Conservation (phyloP, 2,329 filamentous ascomycete genomes). For the Amauroascus niger region DNA sequence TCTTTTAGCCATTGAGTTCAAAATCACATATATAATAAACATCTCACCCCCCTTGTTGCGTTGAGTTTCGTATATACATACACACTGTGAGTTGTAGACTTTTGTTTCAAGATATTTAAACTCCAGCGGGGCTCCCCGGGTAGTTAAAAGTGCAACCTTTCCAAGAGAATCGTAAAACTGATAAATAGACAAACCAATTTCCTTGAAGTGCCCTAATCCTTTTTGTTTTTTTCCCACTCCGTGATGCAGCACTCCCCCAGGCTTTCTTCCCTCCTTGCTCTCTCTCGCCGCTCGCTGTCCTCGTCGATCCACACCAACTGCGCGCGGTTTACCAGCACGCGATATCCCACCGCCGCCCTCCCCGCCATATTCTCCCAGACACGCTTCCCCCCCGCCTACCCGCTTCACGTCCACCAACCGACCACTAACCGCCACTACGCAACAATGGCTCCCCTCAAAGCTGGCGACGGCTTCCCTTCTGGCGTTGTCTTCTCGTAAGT, state of each 20-base stretch:
- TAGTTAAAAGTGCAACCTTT: too few species aligned
- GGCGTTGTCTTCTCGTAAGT: constrained; percentile 66
- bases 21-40: neutral
- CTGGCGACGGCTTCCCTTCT: constrained; percentile 73
- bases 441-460: constrained; percentile 59
- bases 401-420: neutral
- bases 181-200: too few species aligned
- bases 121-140: too few species aligned
- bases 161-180: too few species aligned
- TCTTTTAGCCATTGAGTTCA: neutral
- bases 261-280: constrained; percentile 3
- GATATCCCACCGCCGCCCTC: neutral
- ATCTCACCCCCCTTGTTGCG: neutral
- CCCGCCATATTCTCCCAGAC: neutral
- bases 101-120: too few species aligned
- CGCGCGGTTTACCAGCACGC: neutral
- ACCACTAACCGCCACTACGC: constrained; percentile 13
- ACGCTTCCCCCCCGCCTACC: constrained; percentile 3
- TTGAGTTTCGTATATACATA: neutral
- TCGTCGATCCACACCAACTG: neutral
- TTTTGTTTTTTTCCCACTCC: neutral
- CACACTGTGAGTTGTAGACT: neutral
- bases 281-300: constrained; percentile 4
- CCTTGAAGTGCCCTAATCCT: too few species aligned
- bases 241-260: constrained; percentile 4